A percentile compares a stretch with the other conserved stretches of the same genome.
These are phyloP conservation scores for Jaltomata sinuosa DNA, from an alignment of 257 asterid species.

Conservation along the genomic window DNA sequence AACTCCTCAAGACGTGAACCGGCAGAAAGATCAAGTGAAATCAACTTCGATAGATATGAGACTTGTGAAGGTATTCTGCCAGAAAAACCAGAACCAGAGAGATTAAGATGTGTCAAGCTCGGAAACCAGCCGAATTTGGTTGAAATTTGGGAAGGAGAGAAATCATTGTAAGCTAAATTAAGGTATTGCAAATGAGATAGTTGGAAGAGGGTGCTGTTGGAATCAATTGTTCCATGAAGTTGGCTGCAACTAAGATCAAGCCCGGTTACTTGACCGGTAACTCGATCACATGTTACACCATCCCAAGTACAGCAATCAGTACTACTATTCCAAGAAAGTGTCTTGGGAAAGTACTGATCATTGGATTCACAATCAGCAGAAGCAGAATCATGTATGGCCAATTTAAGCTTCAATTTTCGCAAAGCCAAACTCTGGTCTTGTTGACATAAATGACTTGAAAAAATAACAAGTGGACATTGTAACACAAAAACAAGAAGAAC, in stretches of 20 bases:
- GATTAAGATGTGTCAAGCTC: constrained; percentile 11
- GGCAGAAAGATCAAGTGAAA: constrained; percentile 12
- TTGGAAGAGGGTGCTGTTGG: constrained; percentile 12
- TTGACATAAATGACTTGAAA: constrained; percentile 5
- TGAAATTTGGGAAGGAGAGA: constrained; percentile 14
- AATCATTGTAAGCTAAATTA: constrained; percentile 20
- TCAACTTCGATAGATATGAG: not conserved
- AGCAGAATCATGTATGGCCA: not conserved
- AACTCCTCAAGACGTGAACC: not conserved
- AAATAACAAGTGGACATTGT: not conserved
- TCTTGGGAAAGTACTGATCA: constrained; percentile 7
- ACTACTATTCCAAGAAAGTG: constrained; percentile 4
- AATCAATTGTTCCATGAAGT: constrained; percentile 14
- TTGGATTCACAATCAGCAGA: not conserved
- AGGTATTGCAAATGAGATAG: constrained; percentile 3
- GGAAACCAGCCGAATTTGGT: not conserved
- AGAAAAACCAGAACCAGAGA: constrained; percentile 16
- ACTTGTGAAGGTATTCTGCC: constrained; percentile 18
- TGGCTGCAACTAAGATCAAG: constrained; percentile 20
- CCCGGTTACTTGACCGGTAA: constrained; percentile 6
- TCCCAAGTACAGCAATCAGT: constrained; percentile 13
- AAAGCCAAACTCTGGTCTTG: constrained; percentile 2
- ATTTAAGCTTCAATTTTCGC: constrained; percentile 2
- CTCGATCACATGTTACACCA: constrained; percentile 17
- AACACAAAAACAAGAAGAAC: not conserved